These are phyloP conservation scores for Citrus mangshanensis DNA, from an alignment of 345 rosid genomes.

Conservation along the genomic window DNA sequence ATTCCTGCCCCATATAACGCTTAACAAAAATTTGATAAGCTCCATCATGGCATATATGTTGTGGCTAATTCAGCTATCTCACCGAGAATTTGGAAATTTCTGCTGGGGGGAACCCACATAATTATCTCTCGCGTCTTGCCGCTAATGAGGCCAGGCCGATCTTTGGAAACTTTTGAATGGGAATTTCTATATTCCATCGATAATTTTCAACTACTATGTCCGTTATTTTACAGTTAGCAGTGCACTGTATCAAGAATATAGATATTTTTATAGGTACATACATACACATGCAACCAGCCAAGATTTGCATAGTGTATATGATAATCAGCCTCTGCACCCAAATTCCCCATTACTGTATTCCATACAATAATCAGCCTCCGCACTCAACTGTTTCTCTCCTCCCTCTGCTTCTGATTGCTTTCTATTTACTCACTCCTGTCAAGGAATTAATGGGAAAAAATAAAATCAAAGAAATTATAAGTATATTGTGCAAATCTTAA, in stretches of 20 bases:
- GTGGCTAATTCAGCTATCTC: not conserved
- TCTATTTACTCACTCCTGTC: slow-evolving; percentile 18
- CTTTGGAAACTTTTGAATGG: too few relatives aligned
- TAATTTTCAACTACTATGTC: not conserved
- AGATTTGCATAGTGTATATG: not conserved
- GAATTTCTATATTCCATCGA: slow-evolving; percentile 8
- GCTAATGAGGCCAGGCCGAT: not conserved
- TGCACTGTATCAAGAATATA: not conserved
- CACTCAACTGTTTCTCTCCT: not conserved
- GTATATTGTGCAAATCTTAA: not conserved
- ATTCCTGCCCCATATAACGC: too few relatives aligned
- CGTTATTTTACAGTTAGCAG: slow-evolving; percentile 6
- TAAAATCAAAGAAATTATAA: not conserved
- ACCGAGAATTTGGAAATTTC: not conserved
- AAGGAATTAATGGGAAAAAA: not conserved
- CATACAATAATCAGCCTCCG: not conserved
- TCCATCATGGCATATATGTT: not conserved
- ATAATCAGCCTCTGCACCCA: not conserved
- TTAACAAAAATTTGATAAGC: not conserved
- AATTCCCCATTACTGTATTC: not conserved
- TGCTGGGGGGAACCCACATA: not conserved
- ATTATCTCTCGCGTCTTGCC: not conserved
- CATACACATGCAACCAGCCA: not conserved
- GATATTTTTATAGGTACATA: not conserved
- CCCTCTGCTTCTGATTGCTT: not conserved